Conservation (phyloP, 2,329 filamentous ascomycete species). For the Calonectria ilicicola region DNA sequence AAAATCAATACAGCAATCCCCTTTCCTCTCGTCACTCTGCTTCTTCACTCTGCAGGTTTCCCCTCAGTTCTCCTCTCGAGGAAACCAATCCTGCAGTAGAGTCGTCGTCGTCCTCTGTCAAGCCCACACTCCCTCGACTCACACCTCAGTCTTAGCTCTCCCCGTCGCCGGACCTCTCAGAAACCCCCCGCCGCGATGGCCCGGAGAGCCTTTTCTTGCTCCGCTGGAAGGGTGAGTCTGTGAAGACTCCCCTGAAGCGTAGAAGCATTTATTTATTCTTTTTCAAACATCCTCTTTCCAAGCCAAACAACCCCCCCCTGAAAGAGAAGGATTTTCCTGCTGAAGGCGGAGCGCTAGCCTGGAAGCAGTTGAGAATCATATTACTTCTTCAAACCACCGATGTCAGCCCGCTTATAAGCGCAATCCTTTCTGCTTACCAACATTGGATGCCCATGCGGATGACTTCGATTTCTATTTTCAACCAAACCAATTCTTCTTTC, state of each 20-base stretch:
- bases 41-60: slow-evolving; percentile 25
- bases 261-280: slow-evolving; percentile 25
- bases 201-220: slow-evolving; percentile 21
- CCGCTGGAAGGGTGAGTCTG: slow-evolving; percentile 23
- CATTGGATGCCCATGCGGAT: neutral
- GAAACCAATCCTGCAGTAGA: slow-evolving; percentile 34
- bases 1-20: slow-evolving; percentile 6
- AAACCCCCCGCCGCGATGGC: slow-evolving; percentile 22
- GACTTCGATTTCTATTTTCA: neutral
- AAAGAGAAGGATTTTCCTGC: slow-evolving; percentile 28
- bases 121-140: slow-evolving; percentile 9
- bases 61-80: slow-evolving; percentile 1
- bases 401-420: neutral
- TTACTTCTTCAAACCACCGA: neutral
- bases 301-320: neutral
- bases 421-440: neutral
- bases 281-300: neutral
- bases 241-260: slow-evolving; percentile 15
- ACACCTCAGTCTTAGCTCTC: slow-evolving; percentile 11
- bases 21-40: neutral
- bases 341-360: slow-evolving; percentile 30
- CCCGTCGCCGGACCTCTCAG: slow-evolving; percentile 17
- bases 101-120: slow-evolving; percentile 16
- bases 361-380: slow-evolving; percentile 26
- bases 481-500: neutral